phyloP scores from a whole-genome alignment of 1,139 yeast species.

The Candida mesenterica region DNA sequence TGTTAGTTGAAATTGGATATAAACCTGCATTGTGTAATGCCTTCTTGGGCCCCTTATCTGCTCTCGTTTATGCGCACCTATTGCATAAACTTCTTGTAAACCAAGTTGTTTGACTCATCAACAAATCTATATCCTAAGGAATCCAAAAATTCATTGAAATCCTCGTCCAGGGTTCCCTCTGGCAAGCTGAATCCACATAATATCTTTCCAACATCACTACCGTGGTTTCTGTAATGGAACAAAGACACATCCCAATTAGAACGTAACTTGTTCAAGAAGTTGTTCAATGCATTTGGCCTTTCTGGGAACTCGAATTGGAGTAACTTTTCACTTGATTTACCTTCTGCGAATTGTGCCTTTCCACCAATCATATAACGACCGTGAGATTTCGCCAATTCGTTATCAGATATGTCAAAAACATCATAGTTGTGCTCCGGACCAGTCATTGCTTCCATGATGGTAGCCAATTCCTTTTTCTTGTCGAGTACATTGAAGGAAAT shows the following conservation, averaged over 20 bases:
- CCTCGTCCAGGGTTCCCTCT: conserved; percentile 56
- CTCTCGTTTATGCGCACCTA: not conserved
- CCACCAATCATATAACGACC: conserved; percentile 85
- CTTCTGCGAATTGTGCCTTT: conserved; percentile 34
- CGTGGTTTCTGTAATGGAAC: conserved; percentile 96
- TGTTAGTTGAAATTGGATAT: no score
- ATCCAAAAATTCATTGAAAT: conserved; percentile 65
- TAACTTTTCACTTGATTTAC: conserved; percentile 68
- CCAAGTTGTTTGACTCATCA: conserved; percentile 84
- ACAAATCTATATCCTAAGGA: conserved; percentile 71
- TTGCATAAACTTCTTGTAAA: conserved; percentile 68
- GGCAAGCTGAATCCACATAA: conserved; percentile 90
- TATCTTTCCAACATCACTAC: conserved; percentile 90
- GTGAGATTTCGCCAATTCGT: conserved; percentile 93
- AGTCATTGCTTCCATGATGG: conserved; percentile 39
- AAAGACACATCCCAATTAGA: conserved; percentile 87
- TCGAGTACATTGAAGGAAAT: conserved; percentile 83
- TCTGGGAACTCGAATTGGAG: conserved; percentile 94
- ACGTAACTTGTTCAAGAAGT: conserved; percentile 69
- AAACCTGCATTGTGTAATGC: no score
- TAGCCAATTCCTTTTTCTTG: conserved; percentile 53
- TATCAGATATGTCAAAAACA: conserved; percentile 82
- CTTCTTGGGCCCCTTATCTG: not conserved
- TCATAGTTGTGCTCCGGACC: conserved; percentile 48
- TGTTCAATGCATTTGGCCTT: conserved; percentile 88